Percentiles rank a stretch among this genome's conserved stretches.
Conservation (phyloP, 306 rosid species). For the Glycine soja region DNA sequence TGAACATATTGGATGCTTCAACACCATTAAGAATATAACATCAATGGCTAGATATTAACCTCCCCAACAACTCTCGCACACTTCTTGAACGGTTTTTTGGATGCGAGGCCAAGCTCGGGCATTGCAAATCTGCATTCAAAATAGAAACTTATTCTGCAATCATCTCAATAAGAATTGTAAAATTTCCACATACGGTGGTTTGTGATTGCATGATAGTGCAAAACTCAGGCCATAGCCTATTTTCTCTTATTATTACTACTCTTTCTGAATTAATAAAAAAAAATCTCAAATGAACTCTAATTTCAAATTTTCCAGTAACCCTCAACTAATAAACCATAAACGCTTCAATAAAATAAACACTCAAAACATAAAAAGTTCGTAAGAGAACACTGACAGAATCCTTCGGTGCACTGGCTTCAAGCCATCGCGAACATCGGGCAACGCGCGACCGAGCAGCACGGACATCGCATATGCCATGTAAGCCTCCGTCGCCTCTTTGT, state of each 20-base stretch:
- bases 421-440: conserved; percentile 96
- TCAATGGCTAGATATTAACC: conserved; percentile 60
- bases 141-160: conserved; percentile 38
- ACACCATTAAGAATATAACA: conserved; percentile 34
- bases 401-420: conserved; percentile 95
- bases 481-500: conserved; percentile 88
- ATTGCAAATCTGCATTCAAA: conserved; percentile 80
- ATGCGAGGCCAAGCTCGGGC: conserved; percentile 93
- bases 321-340: too few species aligned
- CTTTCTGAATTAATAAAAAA: too few species aligned
- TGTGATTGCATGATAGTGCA: too few species aligned
- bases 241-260: too few species aligned
- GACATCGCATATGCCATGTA: conserved; percentile 96
- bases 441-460: conserved; percentile 91
- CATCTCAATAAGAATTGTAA: conserved; percentile 18
- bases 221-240: too few species aligned
- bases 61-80: conserved; percentile 99
- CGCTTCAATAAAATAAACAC: too few species aligned
- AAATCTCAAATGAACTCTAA: too few species aligned
- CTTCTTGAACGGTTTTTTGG: conserved; percentile 91
- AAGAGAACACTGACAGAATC: conserved; percentile 71
- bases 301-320: too few species aligned
- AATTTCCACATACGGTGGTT: too few species aligned
- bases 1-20: conserved; percentile 9
- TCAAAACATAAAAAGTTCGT: neutral